Evolutionary conservation across 305 asterid genomes (phyloP), one percentile per base, ranked within the genome.

Genomic region (Striga hermonthica): DNA sequence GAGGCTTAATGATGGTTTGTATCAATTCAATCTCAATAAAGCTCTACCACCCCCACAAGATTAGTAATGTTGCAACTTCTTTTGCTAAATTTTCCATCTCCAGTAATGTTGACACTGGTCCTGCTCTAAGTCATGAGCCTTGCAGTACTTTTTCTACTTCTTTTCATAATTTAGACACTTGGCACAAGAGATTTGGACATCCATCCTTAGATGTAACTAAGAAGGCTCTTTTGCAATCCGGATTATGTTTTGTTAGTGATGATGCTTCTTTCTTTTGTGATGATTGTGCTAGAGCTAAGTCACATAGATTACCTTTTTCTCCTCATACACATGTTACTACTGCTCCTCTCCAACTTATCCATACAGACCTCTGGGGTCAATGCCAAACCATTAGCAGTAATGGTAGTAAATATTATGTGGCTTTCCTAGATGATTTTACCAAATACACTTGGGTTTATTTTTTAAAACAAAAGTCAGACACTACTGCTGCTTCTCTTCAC

Each of bases 121-220:
- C n/a, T n/a, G n/a, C n/a, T n/a, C n/a, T n/a, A n/a, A n/a, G n/a
- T n/a, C n/a, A n/a, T n/a, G n/a, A n/a, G n/a, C n/a, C n/a, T n/a
- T n/a, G n/a, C n/a, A n/a, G n/a, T n/a, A n/a, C n/a, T n/a, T n/a
- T n/a, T n/a, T n/a, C n/a, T n/a, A n/a, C n/a, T n/a, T n/a, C n/a
- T n/a, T n/a, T n/a, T n/a, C n/a, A n/a, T n/a, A n/a, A n/a, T 50
- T 4, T 50, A 3, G 31, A 50, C 0, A 6, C 14, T n/a, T 50
- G 56, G 56, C 56, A 50, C 14, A 12, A 9, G 28, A 50, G 56
- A 50, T 4, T 50, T 4, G 56, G 56, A 12, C 56, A 50, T 50
- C 31, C 56, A 0, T 13, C 56, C 1, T 12, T 50, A 11, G 56
- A 50, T 9, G 7, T 50, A 4, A 14, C 31, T 2, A 13, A 50